Evolutionary conservation across 2,329 filamentous ascomycete genomes (phyloP).

Genomic region (Xylariaceae sp.): DNA sequence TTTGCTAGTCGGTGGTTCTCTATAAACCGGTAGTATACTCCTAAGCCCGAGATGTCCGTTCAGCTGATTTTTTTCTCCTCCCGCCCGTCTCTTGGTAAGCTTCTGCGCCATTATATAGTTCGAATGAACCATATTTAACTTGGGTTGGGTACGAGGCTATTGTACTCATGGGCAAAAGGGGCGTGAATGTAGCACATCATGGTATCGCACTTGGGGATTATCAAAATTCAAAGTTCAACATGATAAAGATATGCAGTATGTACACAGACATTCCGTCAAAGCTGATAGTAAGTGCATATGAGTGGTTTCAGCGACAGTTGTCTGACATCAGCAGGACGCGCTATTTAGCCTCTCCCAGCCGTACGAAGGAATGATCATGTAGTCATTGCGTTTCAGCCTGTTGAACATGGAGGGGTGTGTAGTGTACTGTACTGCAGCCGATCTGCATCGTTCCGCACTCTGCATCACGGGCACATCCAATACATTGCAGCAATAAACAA

Average conservation of each 20-base stretch:
- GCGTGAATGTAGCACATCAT: no score
- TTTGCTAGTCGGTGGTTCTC: no score
- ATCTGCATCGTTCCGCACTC: constrained; percentile 25
- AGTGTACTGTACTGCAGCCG: constrained; percentile 1
- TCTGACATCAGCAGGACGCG: constrained; percentile 30
- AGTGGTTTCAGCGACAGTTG: constrained; percentile 20
- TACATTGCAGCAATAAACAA: constrained; percentile 15
- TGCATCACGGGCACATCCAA: constrained; percentile 4
- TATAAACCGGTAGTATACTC: no score
- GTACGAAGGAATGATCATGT: constrained; percentile 23
- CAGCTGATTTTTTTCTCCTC: constrained; percentile 6
- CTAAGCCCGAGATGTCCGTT: constrained; percentile 3
- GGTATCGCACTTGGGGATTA: no score
- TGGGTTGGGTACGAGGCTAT: neutral
- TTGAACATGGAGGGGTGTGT: constrained; percentile 14
- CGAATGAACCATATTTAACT: constrained; percentile 6
- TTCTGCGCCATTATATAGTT: constrained; percentile 20
- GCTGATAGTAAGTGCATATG: no score
- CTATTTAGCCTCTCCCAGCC: constrained; percentile 20
- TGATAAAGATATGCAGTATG: no score
- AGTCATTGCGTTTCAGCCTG: constrained; percentile 13
- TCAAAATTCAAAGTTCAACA: no score
- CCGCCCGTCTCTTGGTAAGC: constrained; percentile 6
- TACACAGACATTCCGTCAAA: no score
- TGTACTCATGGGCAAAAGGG: no score